phyloP scores from a whole-genome alignment of 2,329 filamentous ascomycete species.

The Venturiaceae sp. region DNA sequence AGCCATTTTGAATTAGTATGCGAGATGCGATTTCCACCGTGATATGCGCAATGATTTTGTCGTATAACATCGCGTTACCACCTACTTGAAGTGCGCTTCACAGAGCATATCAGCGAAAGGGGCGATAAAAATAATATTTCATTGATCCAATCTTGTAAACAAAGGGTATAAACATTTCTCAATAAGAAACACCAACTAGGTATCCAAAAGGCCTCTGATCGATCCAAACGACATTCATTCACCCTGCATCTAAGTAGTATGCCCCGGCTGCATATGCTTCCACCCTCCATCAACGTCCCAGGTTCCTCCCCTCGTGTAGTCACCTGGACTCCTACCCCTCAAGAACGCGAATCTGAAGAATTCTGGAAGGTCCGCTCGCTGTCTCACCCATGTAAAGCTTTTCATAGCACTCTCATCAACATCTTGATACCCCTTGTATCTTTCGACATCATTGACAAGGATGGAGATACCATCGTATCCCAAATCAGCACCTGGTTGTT shows the following conservation, averaged over 20 bases:
- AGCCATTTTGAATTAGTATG: no score
- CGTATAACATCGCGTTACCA: no score
- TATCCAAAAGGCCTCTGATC: neutral
- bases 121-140: no score
- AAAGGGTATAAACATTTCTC: neutral
- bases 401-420: conserved; percentile 32
- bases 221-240: neutral
- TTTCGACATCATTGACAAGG: conserved; percentile 77
- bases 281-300: conserved; percentile 59
- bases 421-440: conserved; percentile 61
- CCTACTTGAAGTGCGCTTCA: no score
- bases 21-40: no score
- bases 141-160: neutral
- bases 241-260: neutral
- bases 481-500: conserved; percentile 1
- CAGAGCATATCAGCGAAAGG: no score
- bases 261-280: conserved; percentile 53
- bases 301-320: conserved; percentile 66
- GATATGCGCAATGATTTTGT: no score
- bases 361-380: conserved; percentile 41
- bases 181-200: neutral
- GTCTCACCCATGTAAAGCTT: conserved; percentile 51
- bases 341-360: conserved; percentile 74
- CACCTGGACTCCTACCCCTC: conserved; percentile 51
- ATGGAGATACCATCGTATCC: conserved; percentile 66